These are phyloP conservation scores for Neurospora sp. DNA, from an alignment of 495 filamentous ascomycete species.

Conservation along the genomic window DNA sequence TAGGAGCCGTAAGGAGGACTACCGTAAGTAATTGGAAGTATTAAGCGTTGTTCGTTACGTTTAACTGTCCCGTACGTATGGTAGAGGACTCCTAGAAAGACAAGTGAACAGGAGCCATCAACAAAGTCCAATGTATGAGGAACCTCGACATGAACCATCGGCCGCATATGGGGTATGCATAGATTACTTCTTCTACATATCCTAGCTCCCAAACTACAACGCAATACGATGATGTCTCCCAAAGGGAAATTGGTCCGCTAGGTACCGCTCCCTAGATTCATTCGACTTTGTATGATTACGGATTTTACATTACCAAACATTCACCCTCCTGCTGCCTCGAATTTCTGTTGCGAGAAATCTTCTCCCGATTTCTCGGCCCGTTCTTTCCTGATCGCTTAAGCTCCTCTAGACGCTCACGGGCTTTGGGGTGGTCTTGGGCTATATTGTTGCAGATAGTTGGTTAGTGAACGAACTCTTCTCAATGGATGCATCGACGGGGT, in stretches of 20 bases:
- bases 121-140: neutral
- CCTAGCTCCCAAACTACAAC: neutral
- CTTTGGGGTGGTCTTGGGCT: constrained; percentile 94
- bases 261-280: neutral
- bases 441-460: constrained; percentile 11
- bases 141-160: neutral
- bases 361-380: constrained; percentile 56
- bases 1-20: no score
- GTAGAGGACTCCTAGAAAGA: neutral
- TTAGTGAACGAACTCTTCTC: constrained; percentile 5
- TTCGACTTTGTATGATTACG: neutral
- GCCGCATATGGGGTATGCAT: neutral
- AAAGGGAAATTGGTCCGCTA: neutral
- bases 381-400: constrained; percentile 71
- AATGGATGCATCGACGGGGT: neutral
- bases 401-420: constrained; percentile 82
- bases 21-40: neutral
- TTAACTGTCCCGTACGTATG: neutral
- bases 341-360: constrained; percentile 71
- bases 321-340: constrained; percentile 78
- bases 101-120: neutral
- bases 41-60: neutral
- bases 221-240: neutral
- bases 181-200: neutral
- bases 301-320: constrained; percentile 64